Evolutionary conservation across 768 basidiomycete genomes (phyloP).

Genomic region (Suillus luteus): DNA sequence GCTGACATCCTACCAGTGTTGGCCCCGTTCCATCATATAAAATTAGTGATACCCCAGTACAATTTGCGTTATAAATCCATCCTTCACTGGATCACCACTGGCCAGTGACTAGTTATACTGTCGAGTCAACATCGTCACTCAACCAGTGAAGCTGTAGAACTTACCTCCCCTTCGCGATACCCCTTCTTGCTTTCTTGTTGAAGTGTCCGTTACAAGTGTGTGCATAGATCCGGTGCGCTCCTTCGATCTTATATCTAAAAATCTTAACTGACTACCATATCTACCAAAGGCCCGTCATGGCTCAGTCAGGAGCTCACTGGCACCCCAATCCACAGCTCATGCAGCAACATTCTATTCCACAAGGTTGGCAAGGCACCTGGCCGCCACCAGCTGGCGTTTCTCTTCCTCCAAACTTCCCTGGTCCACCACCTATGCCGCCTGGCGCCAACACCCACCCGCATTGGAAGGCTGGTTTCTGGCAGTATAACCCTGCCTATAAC

Average conservation of each 20-base stretch:
- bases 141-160: neutral
- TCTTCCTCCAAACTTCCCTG: constrained; percentile 39
- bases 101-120: neutral
- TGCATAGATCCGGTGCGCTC: neutral
- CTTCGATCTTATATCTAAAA: neutral
- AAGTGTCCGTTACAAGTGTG: neutral
- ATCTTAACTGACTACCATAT: neutral
- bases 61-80: neutral
- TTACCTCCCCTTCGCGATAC: neutral
- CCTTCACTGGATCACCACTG: neutral
- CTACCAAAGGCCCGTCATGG: neutral
- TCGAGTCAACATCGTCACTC: neutral
- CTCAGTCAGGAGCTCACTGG: constrained; percentile 20
- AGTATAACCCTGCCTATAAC: constrained; percentile 45
- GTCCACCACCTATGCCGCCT: constrained; percentile 58
- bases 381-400: constrained; percentile 31
- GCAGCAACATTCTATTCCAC: constrained; percentile 24
- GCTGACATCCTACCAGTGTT: neutral
- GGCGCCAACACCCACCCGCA: constrained; percentile 43
- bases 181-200: neutral
- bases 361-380: constrained; percentile 42
- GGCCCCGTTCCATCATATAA: neutral
- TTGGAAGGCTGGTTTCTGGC: constrained; percentile 60
- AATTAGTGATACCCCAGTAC: neutral
- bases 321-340: constrained; percentile 37